Percentiles rank a stretch among this genome's conserved stretches.
Evolutionary conservation across 2,329 filamentous ascomycete species (phyloP).

Genomic region (Ascochyta lentis): DNA sequence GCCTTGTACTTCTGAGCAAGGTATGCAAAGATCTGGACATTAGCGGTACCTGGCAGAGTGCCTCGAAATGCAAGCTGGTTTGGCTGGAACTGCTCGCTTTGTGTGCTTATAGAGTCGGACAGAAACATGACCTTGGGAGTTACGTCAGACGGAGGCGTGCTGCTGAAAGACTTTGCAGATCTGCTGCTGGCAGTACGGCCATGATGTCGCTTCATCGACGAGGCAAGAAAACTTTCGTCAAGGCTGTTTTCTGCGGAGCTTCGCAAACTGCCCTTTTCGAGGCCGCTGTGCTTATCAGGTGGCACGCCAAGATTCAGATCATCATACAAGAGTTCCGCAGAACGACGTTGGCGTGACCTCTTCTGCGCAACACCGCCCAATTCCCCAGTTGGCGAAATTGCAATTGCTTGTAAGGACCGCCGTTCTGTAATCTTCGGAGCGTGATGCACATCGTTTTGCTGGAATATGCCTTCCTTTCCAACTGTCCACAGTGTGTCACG

Average conservation of each 20-base stretch:
- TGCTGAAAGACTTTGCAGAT: constrained; percentile 60
- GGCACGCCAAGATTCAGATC: constrained; percentile 49
- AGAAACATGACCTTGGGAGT: constrained; percentile 58
- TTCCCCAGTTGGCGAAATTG: constrained; percentile 64
- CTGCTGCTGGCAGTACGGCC: constrained; percentile 55
- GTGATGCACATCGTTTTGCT: constrained; percentile 68
- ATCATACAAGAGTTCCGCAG: constrained; percentile 51
- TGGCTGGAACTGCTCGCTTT: constrained; percentile 48
- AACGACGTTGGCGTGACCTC: constrained; percentile 53
- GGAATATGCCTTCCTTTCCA: constrained; percentile 65
- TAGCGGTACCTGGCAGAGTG: constrained; percentile 52
- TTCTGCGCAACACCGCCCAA: constrained; percentile 62
- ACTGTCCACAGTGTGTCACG: constrained; percentile 71
- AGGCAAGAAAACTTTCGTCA: constrained; percentile 62
- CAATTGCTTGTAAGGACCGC: constrained; percentile 62
- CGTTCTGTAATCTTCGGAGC: constrained; percentile 65
- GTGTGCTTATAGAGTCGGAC: constrained; percentile 57
- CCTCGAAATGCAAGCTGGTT: constrained; percentile 59
- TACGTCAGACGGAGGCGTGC: constrained; percentile 60
- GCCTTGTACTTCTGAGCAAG: constrained; percentile 55
- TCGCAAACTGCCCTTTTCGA: constrained; percentile 56
- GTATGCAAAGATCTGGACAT: constrained; percentile 49
- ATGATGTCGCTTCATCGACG: constrained; percentile 56
- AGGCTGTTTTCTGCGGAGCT: constrained; percentile 64
- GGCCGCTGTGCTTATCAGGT: constrained; percentile 53